These are phyloP conservation scores for Drosera capensis DNA, from an alignment of 148 eudicot genomes.

Conservation along the genomic window DNA sequence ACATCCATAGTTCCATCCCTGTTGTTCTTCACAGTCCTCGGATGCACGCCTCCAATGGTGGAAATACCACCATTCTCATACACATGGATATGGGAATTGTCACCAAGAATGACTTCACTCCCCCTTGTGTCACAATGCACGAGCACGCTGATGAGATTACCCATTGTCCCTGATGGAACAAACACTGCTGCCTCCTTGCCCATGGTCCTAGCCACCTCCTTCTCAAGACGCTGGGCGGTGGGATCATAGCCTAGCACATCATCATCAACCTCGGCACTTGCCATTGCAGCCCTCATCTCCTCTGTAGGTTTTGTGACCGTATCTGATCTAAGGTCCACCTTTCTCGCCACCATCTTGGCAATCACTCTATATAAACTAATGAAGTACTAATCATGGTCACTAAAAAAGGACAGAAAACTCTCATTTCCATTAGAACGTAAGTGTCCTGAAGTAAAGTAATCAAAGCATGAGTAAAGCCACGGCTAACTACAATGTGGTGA, in stretches of 20 bases:
- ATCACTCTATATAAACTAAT: too few relatives aligned
- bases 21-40: conserved; percentile 71
- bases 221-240: conserved; percentile 62
- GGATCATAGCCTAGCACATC: conserved; percentile 78
- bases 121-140: conserved; percentile 83
- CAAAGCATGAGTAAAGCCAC: too few relatives aligned
- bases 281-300: conserved; percentile 80
- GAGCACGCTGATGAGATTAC: conserved; percentile 79
- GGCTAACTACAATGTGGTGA: too few relatives aligned
- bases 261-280: conserved; percentile 89
- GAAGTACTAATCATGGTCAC: too few relatives aligned
- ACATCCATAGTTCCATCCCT: conserved; percentile 85
- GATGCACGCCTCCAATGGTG: conserved; percentile 88
- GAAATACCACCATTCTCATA: conserved; percentile 98
- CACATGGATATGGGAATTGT: conserved; percentile 72
- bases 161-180: conserved; percentile 99
- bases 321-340: conserved; percentile 80
- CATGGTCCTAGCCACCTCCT: conserved; percentile 55
- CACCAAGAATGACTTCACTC: conserved; percentile 88
- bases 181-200: conserved; percentile 90
- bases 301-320: conserved; percentile 90
- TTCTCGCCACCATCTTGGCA: conserved; percentile 39
- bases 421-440: too few relatives aligned
- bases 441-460: too few relatives aligned
- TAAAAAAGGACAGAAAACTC: too few relatives aligned